Conservation (phyloP, 2,329 filamentous ascomycete genomes). For the Pseudogymnoascus sp. region DNA sequence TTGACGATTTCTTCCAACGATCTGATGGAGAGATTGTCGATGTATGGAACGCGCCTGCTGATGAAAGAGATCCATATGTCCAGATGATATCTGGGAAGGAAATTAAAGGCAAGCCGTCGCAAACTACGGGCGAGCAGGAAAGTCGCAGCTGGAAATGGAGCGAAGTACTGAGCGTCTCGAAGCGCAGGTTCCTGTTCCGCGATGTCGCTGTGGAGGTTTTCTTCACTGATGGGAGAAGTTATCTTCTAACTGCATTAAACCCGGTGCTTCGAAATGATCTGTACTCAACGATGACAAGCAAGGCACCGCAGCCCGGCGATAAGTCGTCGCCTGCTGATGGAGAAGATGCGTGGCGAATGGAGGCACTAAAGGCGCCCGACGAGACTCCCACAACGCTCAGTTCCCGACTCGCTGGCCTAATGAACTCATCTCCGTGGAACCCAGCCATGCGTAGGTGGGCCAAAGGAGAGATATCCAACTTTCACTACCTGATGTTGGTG, state of each 20-base stretch:
- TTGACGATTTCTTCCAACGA: constrained; percentile 94
- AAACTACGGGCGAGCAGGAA: constrained; percentile 59
- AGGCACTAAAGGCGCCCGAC: constrained; percentile 64
- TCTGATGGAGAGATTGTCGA: constrained; percentile 95
- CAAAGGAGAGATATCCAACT: constrained; percentile 92
- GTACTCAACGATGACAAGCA: constrained; percentile 63
- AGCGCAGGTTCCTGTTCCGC: constrained; percentile 87
- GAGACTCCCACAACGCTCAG: constrained; percentile 55
- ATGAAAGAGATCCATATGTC: constrained; percentile 91
- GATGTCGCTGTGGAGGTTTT: constrained; percentile 97
- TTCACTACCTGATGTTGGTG: constrained; percentile 96
- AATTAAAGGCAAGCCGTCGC: constrained; percentile 52
- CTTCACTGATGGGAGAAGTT: constrained; percentile 93
- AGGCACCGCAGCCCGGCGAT: constrained; percentile 72
- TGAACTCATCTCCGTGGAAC: constrained; percentile 73
- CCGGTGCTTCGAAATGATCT: constrained; percentile 69
- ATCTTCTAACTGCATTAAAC: constrained; percentile 78
- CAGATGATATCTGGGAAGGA: constrained; percentile 77
- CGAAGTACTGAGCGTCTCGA: constrained; percentile 91
- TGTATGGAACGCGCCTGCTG: constrained; percentile 82
- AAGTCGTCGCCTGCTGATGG: constrained; percentile 62
- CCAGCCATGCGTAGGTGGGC: constrained; percentile 86
- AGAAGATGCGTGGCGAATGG: constrained; percentile 87
- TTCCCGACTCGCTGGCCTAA: constrained; percentile 77
- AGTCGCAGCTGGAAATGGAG: constrained; percentile 89